Percentiles rank a stretch among this genome's conserved stretches.
Evolutionary conservation across 2,329 filamentous ascomycete species (phyloP).

Genomic region (Talaromyces verruculosus): DNA sequence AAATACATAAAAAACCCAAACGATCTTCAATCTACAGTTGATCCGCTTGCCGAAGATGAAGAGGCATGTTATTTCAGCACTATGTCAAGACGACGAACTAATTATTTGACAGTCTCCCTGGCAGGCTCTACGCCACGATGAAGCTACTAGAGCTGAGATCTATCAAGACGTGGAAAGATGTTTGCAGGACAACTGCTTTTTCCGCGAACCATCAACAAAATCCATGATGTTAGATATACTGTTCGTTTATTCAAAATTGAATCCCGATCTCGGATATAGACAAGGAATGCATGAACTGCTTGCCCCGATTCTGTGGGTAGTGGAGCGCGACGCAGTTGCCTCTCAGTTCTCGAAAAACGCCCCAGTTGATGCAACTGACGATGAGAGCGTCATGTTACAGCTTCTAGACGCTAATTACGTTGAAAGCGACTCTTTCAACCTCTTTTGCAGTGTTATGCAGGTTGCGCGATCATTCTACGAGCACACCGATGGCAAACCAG

Average conservation of each 20-base stretch:
- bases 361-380: conserved; percentile 32
- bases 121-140: conserved; percentile 82
- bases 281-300: conserved; percentile 98
- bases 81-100: conserved; percentile 27
- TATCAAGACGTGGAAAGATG: conserved; percentile 89
- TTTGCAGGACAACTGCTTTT: conserved; percentile 87
- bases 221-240: conserved; percentile 81
- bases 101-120: conserved; percentile 71
- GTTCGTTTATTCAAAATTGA: conserved; percentile 92
- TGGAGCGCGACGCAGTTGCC: conserved; percentile 78
- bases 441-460: conserved; percentile 88
- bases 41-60: conserved; percentile 83
- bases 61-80: conserved; percentile 54
- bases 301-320: conserved; percentile 81
- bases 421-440: conserved; percentile 85
- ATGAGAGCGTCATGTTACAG: conserved; percentile 59
- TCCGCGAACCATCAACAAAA: conserved; percentile 77
- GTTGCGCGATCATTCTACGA: conserved; percentile 85
- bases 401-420: conserved; percentile 71
- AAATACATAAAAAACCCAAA: conserved; percentile 82
- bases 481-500: conserved; percentile 52
- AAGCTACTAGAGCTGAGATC: conserved; percentile 81
- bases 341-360: conserved; percentile 35
- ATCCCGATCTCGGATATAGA: conserved; percentile 84
- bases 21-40: conserved; percentile 69